phyloP scores from a whole-genome alignment of 2,329 filamentous ascomycete genomes.

The Tolypocladium guangdongense region DNA sequence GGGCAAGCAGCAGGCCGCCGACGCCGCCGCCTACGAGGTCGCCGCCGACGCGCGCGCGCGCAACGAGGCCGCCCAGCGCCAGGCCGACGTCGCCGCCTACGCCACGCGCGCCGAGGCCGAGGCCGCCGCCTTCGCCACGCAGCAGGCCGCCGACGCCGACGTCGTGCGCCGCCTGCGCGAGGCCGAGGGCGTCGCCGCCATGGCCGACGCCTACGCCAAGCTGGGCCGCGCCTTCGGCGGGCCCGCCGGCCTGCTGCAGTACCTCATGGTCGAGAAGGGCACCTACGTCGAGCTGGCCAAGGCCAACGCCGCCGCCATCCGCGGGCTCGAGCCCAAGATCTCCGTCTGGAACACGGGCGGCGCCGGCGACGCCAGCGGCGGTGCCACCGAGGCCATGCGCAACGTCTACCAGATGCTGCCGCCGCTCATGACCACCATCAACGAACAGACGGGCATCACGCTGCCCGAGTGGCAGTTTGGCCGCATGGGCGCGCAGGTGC shows the following conservation, averaged over 20 bases:
- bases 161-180: conserved; percentile 56
- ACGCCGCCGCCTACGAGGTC: conserved; percentile 53
- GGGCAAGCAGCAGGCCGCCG: conserved; percentile 56
- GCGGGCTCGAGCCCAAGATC: conserved; percentile 78
- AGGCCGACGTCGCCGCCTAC: conserved; percentile 40
- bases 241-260: conserved; percentile 66
- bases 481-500: conserved; percentile 22
- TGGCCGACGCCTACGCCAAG: conserved; percentile 70
- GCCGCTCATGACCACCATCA: conserved; percentile 72
- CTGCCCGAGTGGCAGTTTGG: conserved; percentile 69
- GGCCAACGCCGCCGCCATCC: conserved; percentile 65
- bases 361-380: conserved; percentile 36
- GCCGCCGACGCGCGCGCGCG: conserved; percentile 47
- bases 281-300: conserved; percentile 68
- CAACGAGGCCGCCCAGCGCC: conserved; percentile 41
- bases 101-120: conserved; percentile 37
- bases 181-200: conserved; percentile 64
- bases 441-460: conserved; percentile 77
- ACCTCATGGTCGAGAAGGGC: conserved; percentile 78
- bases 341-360: conserved; percentile 77
- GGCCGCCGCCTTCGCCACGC: conserved; percentile 23
- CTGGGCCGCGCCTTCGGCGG: conserved; percentile 66
- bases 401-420: conserved; percentile 80
- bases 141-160: conserved; percentile 46
- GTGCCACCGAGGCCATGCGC: conserved; percentile 52